These are phyloP conservation scores for Dactylellina drechsleri DNA, from an alignment of 2,329 filamentous ascomycete genomes.

Conservation along the genomic window DNA sequence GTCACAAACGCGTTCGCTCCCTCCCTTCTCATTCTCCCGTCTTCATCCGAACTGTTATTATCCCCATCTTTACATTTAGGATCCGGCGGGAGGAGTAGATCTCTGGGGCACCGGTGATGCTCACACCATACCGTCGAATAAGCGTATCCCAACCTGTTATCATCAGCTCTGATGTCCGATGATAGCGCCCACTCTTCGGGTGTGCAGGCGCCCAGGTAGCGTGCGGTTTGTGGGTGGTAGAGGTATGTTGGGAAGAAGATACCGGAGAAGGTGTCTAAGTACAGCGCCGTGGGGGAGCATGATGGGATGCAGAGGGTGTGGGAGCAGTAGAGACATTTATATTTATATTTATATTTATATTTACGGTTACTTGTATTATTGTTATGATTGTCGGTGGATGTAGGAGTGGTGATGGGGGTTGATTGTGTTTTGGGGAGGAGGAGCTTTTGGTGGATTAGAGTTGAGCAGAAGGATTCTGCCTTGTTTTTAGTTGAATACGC, in stretches of 20 bases:
- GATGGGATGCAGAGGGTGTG: conserved; percentile 16
- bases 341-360: not conserved
- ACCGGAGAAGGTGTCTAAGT: conserved; percentile 18
- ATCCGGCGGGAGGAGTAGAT: not conserved
- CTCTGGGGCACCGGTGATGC: conserved; percentile 31
- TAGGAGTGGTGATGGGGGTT: too few relatives aligned
- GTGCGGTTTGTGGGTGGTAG: conserved; percentile 13
- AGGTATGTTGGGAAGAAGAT: conserved; percentile 28
- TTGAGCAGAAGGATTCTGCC: not conserved
- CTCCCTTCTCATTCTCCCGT: not conserved
- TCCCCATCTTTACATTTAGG: not conserved
- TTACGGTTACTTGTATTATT: too few relatives aligned
- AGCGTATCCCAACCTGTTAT: not conserved
- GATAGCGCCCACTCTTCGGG: not conserved
- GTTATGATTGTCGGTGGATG: not conserved
- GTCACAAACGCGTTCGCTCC: conserved; percentile 4
- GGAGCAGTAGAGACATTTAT: conserved; percentile 29
- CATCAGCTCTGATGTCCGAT: not conserved
- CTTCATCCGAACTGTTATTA: too few relatives aligned
- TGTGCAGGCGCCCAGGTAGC: conserved; percentile 12
- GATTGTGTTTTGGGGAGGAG: not conserved
- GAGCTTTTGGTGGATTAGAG: conserved; percentile 14
- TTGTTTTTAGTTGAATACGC: not conserved
- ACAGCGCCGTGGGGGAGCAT: conserved; percentile 8
- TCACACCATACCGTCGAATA: conserved; percentile 36